Evolutionary conservation across 192 early-diverging fungal genomes (phyloP), one percentile per base, ranked within the genome.

Genomic region (Podila epigama): DNA sequence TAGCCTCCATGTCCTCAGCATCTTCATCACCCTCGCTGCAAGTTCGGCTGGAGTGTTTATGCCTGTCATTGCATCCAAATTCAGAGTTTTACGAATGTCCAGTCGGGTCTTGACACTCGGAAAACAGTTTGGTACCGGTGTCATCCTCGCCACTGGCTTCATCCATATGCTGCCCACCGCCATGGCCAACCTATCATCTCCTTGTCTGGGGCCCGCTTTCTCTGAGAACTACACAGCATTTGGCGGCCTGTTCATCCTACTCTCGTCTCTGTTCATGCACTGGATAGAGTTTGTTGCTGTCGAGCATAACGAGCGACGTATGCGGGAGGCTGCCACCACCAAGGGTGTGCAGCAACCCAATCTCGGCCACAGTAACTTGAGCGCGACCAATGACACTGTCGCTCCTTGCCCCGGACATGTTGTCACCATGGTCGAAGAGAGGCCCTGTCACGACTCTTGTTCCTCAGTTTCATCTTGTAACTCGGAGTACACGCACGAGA

Each of bases 101-200:
- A 34, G 25, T 8, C 32, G 37, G 1, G 18, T 67, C 8, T n/a
- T 70, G 32, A 63, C 25, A 4, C 56, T 66, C 40, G 77, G 81
- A 13, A 79, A 79, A 40, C 68, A 79, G 37, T 63, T 69, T 34
- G 83, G 81, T 31, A 84, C 81, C 6, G 91, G 90, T 2, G 86
- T 91, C 15, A 89, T 92, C 59, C 70, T 92, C 42, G 86, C 90
- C 34, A 92, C 91, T 25, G 86, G 85, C 4, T 91, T 90, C 57
- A 83, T 92, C 53, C 91, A 92, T 63, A 91, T 92, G 91, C 63
- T 92, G 10, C 83, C 88, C 13, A 85, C 55, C 2, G 84, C 89
- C n/a, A 70, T 87, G 15, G 75, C 71, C 57, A 73, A 81, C 11
- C 81, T 92, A 22, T 79, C 82, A 2, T 82, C 85, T 16, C 79